These are phyloP conservation scores for Plasmodium ovale DNA, from an alignment of 169 alveolate genomes.

Conservation along the genomic window DNA sequence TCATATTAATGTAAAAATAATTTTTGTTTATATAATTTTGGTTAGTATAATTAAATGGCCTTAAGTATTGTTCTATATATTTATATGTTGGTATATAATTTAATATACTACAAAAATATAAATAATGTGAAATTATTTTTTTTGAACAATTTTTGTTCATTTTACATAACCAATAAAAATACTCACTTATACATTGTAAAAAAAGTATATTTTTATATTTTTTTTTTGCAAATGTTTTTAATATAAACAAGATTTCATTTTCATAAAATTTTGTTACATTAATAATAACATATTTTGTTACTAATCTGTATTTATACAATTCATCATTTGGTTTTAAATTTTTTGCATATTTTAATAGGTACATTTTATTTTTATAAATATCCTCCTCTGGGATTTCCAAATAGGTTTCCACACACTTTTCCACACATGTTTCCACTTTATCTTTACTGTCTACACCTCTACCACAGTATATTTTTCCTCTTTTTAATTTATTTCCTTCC, in stretches of 20 bases:
- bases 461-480: too few species aligned
- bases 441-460: too few species aligned
- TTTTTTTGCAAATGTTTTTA: constrained; percentile 44
- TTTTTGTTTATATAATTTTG: background rate
- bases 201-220: constrained; percentile 54
- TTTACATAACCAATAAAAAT: constrained; percentile 65
- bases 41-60: background rate
- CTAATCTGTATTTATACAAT: constrained; percentile 33
- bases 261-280: constrained; percentile 33
- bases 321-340: constrained; percentile 53
- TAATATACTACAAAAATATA: constrained; percentile 24
- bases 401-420: background rate
- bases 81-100: constrained; percentile 66
- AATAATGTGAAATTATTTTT: constrained; percentile 39
- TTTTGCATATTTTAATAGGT: constrained; percentile 38
- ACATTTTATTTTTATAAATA: constrained; percentile 39
- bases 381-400: background rate
- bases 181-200: constrained; percentile 62
- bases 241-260: constrained; percentile 53
- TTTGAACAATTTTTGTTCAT: constrained; percentile 29
- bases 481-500: too few species aligned
- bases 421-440: background rate
- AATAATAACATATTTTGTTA: constrained; percentile 46
- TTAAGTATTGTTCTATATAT: constrained; percentile 31
- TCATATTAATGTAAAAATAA: constrained; percentile 18